Evolutionary conservation across 106 monocot species (phyloP).

Genomic region (Hemerocallis citrina): DNA sequence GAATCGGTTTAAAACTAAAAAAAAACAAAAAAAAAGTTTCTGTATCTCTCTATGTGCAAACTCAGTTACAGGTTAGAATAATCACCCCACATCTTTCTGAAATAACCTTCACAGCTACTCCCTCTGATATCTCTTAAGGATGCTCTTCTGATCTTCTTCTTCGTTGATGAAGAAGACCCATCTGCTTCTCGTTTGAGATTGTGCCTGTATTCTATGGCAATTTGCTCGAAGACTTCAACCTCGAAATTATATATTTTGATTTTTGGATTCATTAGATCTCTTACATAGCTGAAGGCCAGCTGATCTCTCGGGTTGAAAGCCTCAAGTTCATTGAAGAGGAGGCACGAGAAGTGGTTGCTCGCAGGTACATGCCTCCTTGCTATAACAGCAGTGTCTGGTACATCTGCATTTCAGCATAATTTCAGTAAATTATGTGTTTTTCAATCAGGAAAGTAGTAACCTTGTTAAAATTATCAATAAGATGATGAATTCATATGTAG

Average conservation of each 20-base stretch:
- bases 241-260: conserved; percentile 75
- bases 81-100: conserved; percentile 78
- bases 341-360: conserved; percentile 76
- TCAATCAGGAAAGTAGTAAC: too few relatives aligned
- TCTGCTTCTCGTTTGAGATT: conserved; percentile 33
- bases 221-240: conserved; percentile 63
- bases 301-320: conserved; percentile 91
- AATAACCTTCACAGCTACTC: too few relatives aligned
- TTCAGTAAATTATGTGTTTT: too few relatives aligned
- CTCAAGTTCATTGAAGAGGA: conserved; percentile 89
- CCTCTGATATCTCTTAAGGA: conserved; percentile 30
- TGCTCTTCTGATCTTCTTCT: conserved; percentile 22
- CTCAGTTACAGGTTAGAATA: neutral
- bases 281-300: conserved; percentile 77
- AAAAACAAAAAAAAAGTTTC: too few relatives aligned
- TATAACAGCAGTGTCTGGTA: conserved; percentile 87
- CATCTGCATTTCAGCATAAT: too few relatives aligned
- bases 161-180: neutral
- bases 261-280: conserved; percentile 67
- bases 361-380: conserved; percentile 43
- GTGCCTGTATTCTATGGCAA: conserved; percentile 78
- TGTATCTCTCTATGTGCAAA: too few relatives aligned
- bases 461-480: too few relatives aligned
- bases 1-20: too few relatives aligned
- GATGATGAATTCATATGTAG: too few relatives aligned